Evolutionary conservation across 2,329 filamentous ascomycete genomes (phyloP), one percentile per base, ranked within the genome.

Genomic region (Colletotrichum lindemuthianum): DNA sequence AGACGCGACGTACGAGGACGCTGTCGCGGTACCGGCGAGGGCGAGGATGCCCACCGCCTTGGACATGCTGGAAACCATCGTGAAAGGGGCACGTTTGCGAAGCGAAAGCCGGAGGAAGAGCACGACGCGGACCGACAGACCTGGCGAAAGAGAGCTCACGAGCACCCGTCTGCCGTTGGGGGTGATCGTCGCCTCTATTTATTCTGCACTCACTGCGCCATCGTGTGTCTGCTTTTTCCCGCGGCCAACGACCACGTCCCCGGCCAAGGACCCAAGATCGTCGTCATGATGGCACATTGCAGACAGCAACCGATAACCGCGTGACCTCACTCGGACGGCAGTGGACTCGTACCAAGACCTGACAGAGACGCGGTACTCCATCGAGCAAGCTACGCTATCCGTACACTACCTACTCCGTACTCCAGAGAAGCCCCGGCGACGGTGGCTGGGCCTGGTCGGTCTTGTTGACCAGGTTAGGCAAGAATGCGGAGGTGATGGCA

Each of bases 401-500:
- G 24, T 24, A 24, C 24, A 24, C 24, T 24, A 24, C 24, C 24
- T 24, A 24, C 24, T 24, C 4, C 24, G 24, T 24, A 24, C 24
- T 24, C 24, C 24, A 24, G 24, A 53, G 39, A 33, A 44, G 39
- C 52, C 52, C 51, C 40, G 41, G 44, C 45, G 37, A 15, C 47
- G 40, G 61, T 61, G 51, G 51, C 51, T 47, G 58, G 58, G 34
- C 48, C 50, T 41, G 51, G 58, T 49, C 51, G 58, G 61, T 57
- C 51, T 52, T 61, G 58, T 56, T 65, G 61, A 50, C 61, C 61
- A 36, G 15, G 61, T 56, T 65, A 39, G 63, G 63, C 52, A 57
- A 65, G 63, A 52, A 61, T 52, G 58, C 51, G 63, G 63, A 65
- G 58, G 58, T 51, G 63, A 61, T 65, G 48, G 40, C 51, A 52